A percentile compares a stretch with the other conserved stretches of the same genome.
phyloP scores from a whole-genome alignment of 2,329 filamentous ascomycete species.

The Ophiocordyceps camponoti-leonardi region DNA sequence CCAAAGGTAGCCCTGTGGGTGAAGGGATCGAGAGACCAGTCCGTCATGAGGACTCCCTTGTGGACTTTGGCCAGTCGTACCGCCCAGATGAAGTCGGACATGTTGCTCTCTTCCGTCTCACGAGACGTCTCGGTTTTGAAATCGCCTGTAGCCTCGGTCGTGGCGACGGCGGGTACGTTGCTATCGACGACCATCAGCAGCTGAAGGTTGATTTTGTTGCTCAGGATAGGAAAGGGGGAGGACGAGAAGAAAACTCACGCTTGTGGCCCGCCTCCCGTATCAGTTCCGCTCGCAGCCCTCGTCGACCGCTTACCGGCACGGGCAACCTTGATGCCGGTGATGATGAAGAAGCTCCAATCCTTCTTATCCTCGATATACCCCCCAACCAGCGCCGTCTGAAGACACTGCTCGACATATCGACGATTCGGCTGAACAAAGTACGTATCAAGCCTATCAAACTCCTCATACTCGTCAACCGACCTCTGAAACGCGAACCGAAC shows the following conservation, averaged over 20 bases:
- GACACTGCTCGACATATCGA: neutral
- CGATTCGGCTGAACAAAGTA: neutral
- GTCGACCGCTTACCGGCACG: neutral
- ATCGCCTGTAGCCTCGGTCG: neutral
- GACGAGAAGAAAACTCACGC: neutral
- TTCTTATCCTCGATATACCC: neutral
- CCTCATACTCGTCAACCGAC: neutral
- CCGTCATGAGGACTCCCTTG: neutral
- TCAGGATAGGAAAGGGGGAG: neutral
- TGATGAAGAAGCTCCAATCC: neutral
- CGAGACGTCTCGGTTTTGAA: neutral
- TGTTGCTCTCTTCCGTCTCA: neutral
- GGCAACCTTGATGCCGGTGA: neutral
- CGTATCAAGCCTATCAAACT: neutral
- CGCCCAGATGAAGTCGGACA: neutral
- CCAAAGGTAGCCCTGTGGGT: neutral
- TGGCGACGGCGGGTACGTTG: neutral
- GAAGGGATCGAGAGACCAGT: neutral
- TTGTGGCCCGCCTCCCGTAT: neutral
- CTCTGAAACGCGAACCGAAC: neutral
- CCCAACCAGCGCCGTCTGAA: neutral
- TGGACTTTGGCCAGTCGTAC: neutral
- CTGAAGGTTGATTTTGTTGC: neutral
- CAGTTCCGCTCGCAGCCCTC: too few relatives aligned
- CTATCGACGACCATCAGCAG: neutral